Evolutionary conservation across 106 monocot species (phyloP).

Genomic region (Dactylorhiza incarnata): DNA sequence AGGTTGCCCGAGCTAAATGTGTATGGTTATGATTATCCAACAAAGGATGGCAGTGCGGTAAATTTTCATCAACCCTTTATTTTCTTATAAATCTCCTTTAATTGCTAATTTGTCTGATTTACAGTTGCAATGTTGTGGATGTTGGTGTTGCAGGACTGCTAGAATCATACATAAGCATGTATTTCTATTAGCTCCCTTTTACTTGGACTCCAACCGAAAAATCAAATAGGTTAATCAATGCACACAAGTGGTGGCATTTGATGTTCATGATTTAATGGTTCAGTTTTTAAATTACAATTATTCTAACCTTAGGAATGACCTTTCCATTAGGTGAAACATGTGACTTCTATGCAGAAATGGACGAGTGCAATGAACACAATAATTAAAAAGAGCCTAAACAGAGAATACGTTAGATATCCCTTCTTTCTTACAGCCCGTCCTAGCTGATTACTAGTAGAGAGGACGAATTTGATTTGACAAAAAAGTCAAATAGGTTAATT

Average conservation of each 20-base stretch:
- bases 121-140: background rate
- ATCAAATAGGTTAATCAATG: background rate
- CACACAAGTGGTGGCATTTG: background rate
- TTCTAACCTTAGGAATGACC: background rate
- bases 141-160: background rate
- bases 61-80: background rate
- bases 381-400: too few species aligned
- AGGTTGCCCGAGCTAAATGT: slow-evolving; percentile 65
- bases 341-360: too few species aligned
- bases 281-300: background rate
- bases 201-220: too few species aligned
- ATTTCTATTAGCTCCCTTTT: too few species aligned
- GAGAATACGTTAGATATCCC: too few species aligned
- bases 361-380: too few species aligned
- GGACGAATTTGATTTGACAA: too few species aligned
- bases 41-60: slow-evolving; percentile 88
- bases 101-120: background rate
- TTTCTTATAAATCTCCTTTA: background rate
- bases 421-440: too few species aligned
- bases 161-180: too few species aligned
- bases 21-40: slow-evolving; percentile 81
- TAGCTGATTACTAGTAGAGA: too few species aligned
- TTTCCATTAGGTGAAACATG: too few species aligned
- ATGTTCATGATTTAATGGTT: background rate
- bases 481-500: too few species aligned